These are phyloP conservation scores for Ceratobasidium sp. DNA, from an alignment of 1,284 basidiomycete species.

Conservation along the genomic window DNA sequence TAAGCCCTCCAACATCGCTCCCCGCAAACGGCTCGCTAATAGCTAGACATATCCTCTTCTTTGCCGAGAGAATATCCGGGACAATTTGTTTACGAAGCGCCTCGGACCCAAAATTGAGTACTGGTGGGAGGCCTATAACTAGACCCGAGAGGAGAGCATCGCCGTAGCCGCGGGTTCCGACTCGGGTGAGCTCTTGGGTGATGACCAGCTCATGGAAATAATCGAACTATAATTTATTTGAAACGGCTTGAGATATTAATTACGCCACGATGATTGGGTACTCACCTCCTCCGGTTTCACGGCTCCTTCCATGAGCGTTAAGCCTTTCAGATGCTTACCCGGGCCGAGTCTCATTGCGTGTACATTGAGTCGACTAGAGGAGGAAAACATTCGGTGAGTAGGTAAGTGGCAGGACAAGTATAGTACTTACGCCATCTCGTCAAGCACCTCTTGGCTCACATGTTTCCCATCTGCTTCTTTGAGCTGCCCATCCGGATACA, in stretches of 20 bases:
- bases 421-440: conserved; percentile 57
- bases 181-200: conserved; percentile 86
- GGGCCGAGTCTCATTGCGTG: conserved; percentile 70
- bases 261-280: conserved; percentile 54
- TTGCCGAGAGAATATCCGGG: conserved; percentile 83
- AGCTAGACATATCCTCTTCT: conserved; percentile 85
- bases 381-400: background rate
- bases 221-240: conserved; percentile 67
- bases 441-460: conserved; percentile 56
- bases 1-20: conserved; percentile 86
- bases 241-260: background rate
- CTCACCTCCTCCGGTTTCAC: conserved; percentile 91
- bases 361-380: conserved; percentile 57
- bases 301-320: conserved; percentile 82
- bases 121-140: conserved; percentile 76
- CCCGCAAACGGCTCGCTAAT: conserved; percentile 94
- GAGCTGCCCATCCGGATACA: conserved; percentile 56
- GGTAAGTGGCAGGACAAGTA: conserved; percentile 1
- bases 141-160: conserved; percentile 70
- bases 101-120: conserved; percentile 85
- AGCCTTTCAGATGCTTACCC: conserved; percentile 82
- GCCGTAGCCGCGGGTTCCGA: conserved; percentile 85
- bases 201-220: conserved; percentile 92
- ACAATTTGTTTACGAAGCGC: conserved; percentile 84
- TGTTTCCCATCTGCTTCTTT: conserved; percentile 49